Percentiles rank a stretch among this genome's conserved stretches.
phyloP scores from a whole-genome alignment of 176 grass and related monocot species.

The Bonia amplexicaulis region DNA sequence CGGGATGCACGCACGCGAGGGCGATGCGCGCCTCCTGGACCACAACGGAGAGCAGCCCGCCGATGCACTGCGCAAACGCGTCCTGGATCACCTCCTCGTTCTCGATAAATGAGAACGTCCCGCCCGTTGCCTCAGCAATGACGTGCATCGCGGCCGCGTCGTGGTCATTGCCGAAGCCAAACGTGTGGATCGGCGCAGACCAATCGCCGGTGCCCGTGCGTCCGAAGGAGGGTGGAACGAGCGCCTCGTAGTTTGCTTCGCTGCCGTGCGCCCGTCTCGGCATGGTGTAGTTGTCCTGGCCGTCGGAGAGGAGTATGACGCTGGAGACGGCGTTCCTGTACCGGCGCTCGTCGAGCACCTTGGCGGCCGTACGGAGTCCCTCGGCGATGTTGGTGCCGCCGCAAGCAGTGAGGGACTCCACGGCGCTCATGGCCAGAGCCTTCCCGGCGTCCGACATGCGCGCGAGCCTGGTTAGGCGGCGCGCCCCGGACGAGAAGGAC shows the following conservation, averaged over 20 bases:
- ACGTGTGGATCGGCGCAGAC: constrained; percentile 51
- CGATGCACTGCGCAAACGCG: constrained; percentile 80
- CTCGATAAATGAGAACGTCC: constrained; percentile 76
- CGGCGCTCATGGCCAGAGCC: not conserved
- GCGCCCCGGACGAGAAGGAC: constrained; percentile 46
- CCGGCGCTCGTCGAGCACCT: constrained; percentile 48
- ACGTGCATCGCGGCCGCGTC: constrained; percentile 65
- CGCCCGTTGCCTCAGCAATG: constrained; percentile 45
- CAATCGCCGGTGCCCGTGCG: not conserved
- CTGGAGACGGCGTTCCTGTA: constrained; percentile 59
- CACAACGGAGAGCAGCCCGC: constrained; percentile 61
- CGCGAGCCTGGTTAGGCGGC: constrained; percentile 39
- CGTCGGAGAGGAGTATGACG: constrained; percentile 79
- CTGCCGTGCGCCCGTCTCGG: not conserved
- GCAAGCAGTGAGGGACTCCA: constrained; percentile 27
- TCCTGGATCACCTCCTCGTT: constrained; percentile 57
- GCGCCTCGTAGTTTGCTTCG: constrained; percentile 31
- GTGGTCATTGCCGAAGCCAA: constrained; percentile 78
- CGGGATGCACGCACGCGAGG: constrained; percentile 9
- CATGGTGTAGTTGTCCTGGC: constrained; percentile 49
- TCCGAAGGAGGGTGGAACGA: constrained; percentile 40
- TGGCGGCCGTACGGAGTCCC: constrained; percentile 47
- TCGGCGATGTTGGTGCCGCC: constrained; percentile 62
- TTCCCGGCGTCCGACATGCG: constrained; percentile 47
- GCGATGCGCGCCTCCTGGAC: constrained; percentile 32